Evolutionary conservation across 2,329 filamentous ascomycete species (phyloP), one percentile per base, ranked within the genome.

Genomic region (Fusarium sp.): DNA sequence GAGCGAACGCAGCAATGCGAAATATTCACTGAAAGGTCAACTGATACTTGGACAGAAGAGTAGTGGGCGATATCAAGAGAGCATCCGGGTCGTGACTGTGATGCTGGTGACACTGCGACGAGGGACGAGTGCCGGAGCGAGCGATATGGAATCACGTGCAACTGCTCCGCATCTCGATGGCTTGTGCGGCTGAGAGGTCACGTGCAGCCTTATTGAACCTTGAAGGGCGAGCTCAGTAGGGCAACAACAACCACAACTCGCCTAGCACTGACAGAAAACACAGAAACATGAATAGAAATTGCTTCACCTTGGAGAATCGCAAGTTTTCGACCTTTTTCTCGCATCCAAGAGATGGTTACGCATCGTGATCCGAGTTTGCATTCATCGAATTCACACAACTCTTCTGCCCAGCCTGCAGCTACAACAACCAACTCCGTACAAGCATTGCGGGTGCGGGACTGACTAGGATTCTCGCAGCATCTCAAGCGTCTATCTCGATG

Each of bases 31-130:
- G 77, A 77, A 80, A 78, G 78, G 74, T 78, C 81, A 84, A 84
- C 80, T 79, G 75, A 83, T 84, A 83, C 80, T 83, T 80, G 72
- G 69, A 79, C 79, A 80, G 80, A 84, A 82, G 75, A 80, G 81
- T 80, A 79, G 80, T 79, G 78, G 79, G 73, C 78, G 79, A 81
- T 82, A 82, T 81, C 72, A 77, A 79, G 70, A 74, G 73, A 73
- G 71, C 67, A 69, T 67, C 54, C 57, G 65, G 50, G 71, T 75
- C 66, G 71, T 70, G 70, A 70, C 74, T 67, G 62, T 70, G 70
- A 75, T 71, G 68, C 71, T 72, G 71, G 71, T 67, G 74, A 68
- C 67, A 66, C 74, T 78, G 74, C 76, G 74, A 74, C 69, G 70
- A 67, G 40, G 64, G 66, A 71, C 58, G 75, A 74, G 57, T 64